phyloP scores from a whole-genome alignment of 345 rosid species.

The Populus tremula region DNA sequence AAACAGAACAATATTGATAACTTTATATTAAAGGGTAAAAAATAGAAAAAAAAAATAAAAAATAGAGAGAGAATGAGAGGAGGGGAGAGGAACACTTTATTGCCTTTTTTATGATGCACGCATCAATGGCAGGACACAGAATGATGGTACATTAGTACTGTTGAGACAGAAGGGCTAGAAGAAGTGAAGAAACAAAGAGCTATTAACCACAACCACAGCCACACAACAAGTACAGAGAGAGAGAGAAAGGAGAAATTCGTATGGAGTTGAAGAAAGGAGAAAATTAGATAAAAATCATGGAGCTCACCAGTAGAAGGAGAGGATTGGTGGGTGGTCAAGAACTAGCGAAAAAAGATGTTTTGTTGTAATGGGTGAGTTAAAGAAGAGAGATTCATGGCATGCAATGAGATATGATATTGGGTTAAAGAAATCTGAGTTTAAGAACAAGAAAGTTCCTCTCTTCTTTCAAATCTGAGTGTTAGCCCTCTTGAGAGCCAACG shows the following conservation, averaged over 20 bases:
- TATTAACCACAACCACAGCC: neutral
- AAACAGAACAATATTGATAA: too few relatives aligned
- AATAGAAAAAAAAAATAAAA: conserved; percentile 9
- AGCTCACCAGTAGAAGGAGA: conserved; percentile 23
- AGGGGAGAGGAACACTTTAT: conserved; percentile 27
- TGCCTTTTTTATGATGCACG: conserved; percentile 56
- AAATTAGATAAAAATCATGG: conserved; percentile 11
- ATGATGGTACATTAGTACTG: conserved; percentile 28
- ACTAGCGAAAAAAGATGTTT: neutral
- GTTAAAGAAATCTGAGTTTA: conserved; percentile 9
- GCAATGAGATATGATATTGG: conserved; percentile 17
- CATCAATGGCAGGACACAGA: conserved; percentile 46
- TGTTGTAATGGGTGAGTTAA: conserved; percentile 26
- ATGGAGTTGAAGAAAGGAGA: conserved; percentile 16
- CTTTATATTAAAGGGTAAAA: conserved; percentile 16
- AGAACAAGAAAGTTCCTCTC: conserved; percentile 7
- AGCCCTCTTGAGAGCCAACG: neutral
- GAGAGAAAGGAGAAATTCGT: conserved; percentile 11
- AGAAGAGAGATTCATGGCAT: conserved; percentile 31
- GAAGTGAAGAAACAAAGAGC: neutral
- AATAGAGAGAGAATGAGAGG: conserved; percentile 2
- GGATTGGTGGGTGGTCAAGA: neutral
- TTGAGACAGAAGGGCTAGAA: conserved; percentile 20
- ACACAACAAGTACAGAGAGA: neutral
- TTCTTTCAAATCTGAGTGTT: conserved; percentile 17